These are phyloP conservation scores for Acanthamoeba sp. DNA, from an alignment of 208 protist species.

Conservation along the genomic window DNA sequence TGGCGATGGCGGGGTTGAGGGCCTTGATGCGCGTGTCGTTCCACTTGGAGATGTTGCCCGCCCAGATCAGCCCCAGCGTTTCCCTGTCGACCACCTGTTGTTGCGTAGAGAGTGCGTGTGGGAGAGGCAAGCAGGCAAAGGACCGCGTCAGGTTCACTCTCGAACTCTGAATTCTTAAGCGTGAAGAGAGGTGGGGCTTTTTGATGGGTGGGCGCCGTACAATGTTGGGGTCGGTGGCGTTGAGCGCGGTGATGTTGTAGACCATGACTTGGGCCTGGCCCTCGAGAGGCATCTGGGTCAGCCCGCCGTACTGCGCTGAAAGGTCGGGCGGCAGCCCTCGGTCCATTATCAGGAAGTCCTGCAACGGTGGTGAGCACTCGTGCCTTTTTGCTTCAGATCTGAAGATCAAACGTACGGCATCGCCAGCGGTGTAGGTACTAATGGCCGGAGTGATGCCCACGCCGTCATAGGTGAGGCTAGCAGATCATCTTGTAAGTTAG, in stretches of 20 bases:
- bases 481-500: too few relatives aligned
- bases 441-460: background rate
- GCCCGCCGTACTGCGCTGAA: background rate
- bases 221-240: background rate
- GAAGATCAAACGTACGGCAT: background rate
- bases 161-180: background rate
- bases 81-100: slow-evolving; percentile 35
- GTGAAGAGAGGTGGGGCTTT: background rate
- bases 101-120: too few relatives aligned
- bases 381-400: too few relatives aligned
- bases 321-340: background rate
- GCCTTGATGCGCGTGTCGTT: background rate
- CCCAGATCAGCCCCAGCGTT: slow-evolving; percentile 38
- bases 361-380: background rate
- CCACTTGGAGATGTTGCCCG: slow-evolving; percentile 10
- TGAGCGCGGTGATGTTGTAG: slow-evolving; percentile 11
- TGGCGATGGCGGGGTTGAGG: slow-evolving; percentile 39
- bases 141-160: background rate
- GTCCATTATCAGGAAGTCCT: slow-evolving; percentile 45
- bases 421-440: background rate
- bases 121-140: background rate
- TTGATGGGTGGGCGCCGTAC: background rate
- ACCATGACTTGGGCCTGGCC: background rate
- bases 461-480: background rate
- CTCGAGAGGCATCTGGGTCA: background rate